These are phyloP conservation scores for Syzygium aromaticum DNA, from an alignment of 345 rosid species.

Conservation along the genomic window DNA sequence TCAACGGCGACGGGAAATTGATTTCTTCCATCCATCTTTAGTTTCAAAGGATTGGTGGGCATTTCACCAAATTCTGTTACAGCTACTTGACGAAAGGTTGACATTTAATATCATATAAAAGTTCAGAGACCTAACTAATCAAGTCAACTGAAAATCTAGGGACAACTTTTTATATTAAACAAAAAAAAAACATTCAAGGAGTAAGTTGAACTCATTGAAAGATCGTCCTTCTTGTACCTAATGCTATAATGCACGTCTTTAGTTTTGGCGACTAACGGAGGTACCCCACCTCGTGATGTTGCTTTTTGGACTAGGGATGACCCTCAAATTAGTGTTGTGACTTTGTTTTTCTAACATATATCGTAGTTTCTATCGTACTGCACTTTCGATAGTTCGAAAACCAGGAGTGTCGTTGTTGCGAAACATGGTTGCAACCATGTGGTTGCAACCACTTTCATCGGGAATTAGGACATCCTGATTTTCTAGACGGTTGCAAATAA, in stretches of 20 bases:
- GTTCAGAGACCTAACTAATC: not conserved
- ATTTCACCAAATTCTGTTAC: not conserved
- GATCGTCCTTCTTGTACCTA: not conserved
- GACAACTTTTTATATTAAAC: not conserved
- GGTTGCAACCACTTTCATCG: not conserved
- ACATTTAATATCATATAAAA: not conserved
- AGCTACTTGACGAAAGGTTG: not conserved
- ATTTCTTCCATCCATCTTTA: not conserved
- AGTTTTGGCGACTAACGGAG: not conserved
- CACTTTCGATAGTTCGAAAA: not conserved
- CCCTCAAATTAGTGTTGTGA: not conserved
- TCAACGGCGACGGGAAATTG: not conserved
- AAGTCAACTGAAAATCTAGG: not conserved
- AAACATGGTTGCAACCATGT: not conserved
- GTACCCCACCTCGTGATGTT: not conserved
- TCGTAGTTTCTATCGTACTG: not conserved
- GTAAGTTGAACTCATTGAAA: not conserved
- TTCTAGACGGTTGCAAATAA: not conserved
- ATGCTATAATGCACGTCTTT: not conserved
- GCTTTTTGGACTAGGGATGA: not conserved
- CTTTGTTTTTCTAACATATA: not conserved
- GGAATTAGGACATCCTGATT: not conserved
- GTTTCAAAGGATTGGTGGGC: not conserved
- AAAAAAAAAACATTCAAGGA: not conserved
- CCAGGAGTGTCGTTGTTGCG: not conserved